Base-by-base conservation (phyloP, 306 rosid species). In the Cajanus cajan region DNA sequence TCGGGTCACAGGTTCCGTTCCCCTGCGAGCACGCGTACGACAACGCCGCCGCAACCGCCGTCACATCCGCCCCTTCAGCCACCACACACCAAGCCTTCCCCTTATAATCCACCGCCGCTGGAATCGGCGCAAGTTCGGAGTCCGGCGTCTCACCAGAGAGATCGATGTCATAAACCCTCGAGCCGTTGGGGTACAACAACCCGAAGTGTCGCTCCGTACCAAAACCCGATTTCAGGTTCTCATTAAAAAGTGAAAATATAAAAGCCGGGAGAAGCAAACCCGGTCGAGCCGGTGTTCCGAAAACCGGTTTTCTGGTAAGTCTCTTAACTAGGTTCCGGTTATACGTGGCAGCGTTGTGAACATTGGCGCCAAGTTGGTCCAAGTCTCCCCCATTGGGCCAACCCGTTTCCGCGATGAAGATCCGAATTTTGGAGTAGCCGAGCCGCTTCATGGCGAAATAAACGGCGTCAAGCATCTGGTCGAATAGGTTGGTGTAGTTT, bases 171-270 rank as follows among this genome's bases (percentile, higher is more conserved):
- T 88, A 94, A 9, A 92, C 81, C 2, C 8, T 41, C 4, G 89
- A 79, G 41, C 90, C 90, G 55, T 89, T 89, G 11, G 98, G 98
- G 36, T 92, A 83, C 28, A 91, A 18, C 52, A 94, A 37, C 50
- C 98, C 97, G 43, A 92, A 94, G 45, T 92, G 92, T 0, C 98
- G 86, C 92, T 94, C 98, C 6, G 98, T 85, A 0, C 96, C 88
- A 7, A 67, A 78, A 61, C 98, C 98, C 48, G 90, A 5, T 72
- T 94, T 94, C 36, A 33, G 71, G 62, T 94, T 92, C 90, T 94
- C 98, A 71, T 94, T 94, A 68, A 58, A 92, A n/a, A 94, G 57
- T 0, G 98, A 78, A 83, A 94, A 94, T 0, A 94, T 31, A 66
- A 94, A 85, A 2, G 96, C 68, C 14, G 94, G 91, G 6, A 92